These are phyloP conservation scores for Podochytrium sp. DNA, from an alignment of 192 early-diverging fungal genomes.

Conservation along the genomic window DNA sequence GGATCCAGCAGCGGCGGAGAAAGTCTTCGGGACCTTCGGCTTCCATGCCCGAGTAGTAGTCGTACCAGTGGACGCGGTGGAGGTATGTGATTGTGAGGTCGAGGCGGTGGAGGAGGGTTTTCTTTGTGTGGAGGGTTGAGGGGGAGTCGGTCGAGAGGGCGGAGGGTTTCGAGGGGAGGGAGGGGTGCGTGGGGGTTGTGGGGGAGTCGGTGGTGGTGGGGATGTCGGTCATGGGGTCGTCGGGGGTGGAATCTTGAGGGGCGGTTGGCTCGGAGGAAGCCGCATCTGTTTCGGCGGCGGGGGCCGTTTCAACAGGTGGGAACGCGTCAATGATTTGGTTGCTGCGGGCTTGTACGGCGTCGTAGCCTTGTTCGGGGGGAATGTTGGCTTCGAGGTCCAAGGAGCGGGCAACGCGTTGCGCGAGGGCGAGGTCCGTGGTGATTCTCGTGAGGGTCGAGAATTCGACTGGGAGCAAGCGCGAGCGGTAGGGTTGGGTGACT, in stretches of 20 bases:
- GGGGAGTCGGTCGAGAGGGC: slow-evolving; percentile 7
- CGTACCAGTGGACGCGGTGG: slow-evolving; percentile 88
- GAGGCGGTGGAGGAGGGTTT: slow-evolving; percentile 49
- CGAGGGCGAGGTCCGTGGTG: slow-evolving; percentile 73
- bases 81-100: slow-evolving; percentile 88
- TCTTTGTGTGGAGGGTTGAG: not conserved
- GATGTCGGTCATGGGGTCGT: not conserved
- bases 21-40: slow-evolving; percentile 83
- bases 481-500: slow-evolving; percentile 44
- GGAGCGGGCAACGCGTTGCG: slow-evolving; percentile 52
- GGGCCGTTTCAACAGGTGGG: not conserved
- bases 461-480: slow-evolving; percentile 73
- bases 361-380: slow-evolving; percentile 19
- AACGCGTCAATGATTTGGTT: not conserved
- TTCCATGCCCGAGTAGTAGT: slow-evolving; percentile 89
- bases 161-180: not conserved
- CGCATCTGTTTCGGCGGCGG: not conserved
- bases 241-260: not conserved
- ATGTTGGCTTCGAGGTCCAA: slow-evolving; percentile 64
- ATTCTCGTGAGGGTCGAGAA: slow-evolving; percentile 71
- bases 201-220: no score
- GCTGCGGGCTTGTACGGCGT: not conserved
- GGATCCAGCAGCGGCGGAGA: slow-evolving; percentile 71
- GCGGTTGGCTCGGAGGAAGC: not conserved
- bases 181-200: not conserved